These are phyloP conservation scores for Penicillium mononematosum DNA, from an alignment of 495 filamentous ascomycete species.

Conservation along the genomic window DNA sequence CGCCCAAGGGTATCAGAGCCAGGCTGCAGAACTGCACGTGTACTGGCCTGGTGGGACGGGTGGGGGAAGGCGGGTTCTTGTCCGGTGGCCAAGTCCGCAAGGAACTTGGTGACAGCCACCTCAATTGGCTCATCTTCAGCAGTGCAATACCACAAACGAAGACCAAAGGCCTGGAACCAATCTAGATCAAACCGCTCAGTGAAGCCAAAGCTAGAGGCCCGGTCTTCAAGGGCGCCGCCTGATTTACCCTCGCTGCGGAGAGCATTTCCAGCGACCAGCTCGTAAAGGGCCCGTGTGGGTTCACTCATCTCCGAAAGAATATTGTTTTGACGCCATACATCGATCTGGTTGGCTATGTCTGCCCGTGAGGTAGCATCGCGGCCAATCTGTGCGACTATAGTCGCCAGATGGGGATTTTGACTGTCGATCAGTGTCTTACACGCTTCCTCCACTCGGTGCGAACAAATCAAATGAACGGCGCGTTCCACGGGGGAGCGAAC, in stretches of 20 bases:
- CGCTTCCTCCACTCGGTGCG: conserved; percentile 73
- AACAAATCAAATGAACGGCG: conserved; percentile 75
- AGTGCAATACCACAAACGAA: conserved; percentile 83
- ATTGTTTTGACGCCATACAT: conserved; percentile 76
- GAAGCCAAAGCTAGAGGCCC: conserved; percentile 71
- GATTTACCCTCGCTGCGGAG: conserved; percentile 72
- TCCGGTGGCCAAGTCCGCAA: conserved; percentile 63
- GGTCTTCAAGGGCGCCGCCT: conserved; percentile 66
- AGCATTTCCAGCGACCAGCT: conserved; percentile 82
- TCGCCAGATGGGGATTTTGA: conserved; percentile 76
- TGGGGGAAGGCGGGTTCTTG: conserved; percentile 58
- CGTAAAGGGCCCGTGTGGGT: conserved; percentile 81
- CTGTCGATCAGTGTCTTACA: conserved; percentile 72
- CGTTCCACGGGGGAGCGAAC: conserved; percentile 70
- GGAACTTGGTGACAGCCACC: conserved; percentile 66
- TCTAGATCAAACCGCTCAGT: conserved; percentile 78
- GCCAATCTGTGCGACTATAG: conserved; percentile 76
- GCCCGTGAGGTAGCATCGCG: conserved; percentile 60
- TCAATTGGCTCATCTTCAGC: conserved; percentile 64
- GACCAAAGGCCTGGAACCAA: conserved; percentile 89
- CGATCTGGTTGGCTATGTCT: conserved; percentile 74
- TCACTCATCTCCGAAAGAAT: conserved; percentile 84
- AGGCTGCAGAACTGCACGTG: conserved; percentile 50
- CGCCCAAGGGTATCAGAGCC: conserved; percentile 48
- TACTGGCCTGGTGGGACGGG: conserved; percentile 58